Base-by-base conservation (phyloP, 129 eudicot genomes). In the Tagetes erecta region DNA sequence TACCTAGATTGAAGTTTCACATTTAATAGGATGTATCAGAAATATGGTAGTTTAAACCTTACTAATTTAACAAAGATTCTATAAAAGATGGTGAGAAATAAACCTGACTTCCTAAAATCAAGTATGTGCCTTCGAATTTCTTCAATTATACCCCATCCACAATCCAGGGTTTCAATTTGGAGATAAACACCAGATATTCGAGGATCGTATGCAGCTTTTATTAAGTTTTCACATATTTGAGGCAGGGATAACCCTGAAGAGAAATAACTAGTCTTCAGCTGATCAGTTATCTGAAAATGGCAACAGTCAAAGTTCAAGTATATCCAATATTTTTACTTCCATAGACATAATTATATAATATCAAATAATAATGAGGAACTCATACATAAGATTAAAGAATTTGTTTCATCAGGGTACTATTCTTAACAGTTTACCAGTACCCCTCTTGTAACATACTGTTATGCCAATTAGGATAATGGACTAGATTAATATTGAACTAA, bases 121-220 rank as follows among this genome's bases (percentile, higher is more conserved):
- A 91, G 64, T 57, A 95, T 83, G 77, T 95, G 99, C 72, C 99
- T 84, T 55, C 85, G 74, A 74, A 95, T 88, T 78, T 91, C 97
- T 83, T 95, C 99, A 66, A 85, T 79, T 67, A 83, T 91, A 46
- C 82, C 99, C 99, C 99, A 95, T 12, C 97, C 99, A 82, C 97
- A 91, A 62, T 57, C 70, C 76, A 95, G 80, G 3, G 88, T 81
- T 70, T 95, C 99, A 27, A 95, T 87, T 58, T 95, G 97, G 67
- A 95, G 88, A 84, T 91, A 95, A 31, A 95, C 70, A 45, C 97
- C 99, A 74, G 92, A 68, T 30, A 95, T 86, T 36, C 94, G 90
- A 79, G 99, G 99, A 88, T 94, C 99, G 74, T 95, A 85, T 41
- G 99, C 94, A 14, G 99, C 99, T 72, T 95, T 95, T 0, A 81